Percentiles rank a stretch among this genome's conserved stretches.
Evolutionary conservation across 2,329 filamentous ascomycete genomes (phyloP).

Genomic region (Juglanconis sp.): DNA sequence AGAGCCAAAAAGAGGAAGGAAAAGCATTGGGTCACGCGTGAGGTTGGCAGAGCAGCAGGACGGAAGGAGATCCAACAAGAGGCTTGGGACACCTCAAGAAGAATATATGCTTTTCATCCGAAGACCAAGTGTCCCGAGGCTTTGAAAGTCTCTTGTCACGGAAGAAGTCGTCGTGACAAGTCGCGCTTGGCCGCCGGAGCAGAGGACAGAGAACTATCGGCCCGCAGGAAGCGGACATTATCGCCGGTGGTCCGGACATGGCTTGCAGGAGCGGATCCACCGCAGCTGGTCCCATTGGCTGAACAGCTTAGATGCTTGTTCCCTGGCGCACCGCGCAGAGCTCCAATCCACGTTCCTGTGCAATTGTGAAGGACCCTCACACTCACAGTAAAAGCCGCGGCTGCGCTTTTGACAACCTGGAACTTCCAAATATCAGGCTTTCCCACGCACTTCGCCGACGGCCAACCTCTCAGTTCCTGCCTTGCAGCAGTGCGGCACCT

Average conservation of each 20-base stretch:
- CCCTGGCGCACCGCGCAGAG: not conserved
- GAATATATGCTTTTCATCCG: no score
- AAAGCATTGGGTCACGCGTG: no score
- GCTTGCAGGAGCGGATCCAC: not conserved
- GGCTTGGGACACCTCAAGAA: no score
- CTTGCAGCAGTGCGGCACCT: not conserved
- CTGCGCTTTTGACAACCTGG: slow-evolving; percentile 1
- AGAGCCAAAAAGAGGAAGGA: no score
- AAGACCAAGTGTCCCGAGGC: no score
- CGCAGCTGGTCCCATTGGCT: not conserved
- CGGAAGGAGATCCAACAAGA: no score
- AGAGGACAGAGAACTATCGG: no score
- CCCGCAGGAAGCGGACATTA: not conserved
- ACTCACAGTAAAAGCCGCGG: slow-evolving; percentile 2
- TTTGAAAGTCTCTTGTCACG: no score
- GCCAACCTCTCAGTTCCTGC: not conserved
- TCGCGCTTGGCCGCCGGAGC: no score
- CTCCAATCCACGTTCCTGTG: not conserved
- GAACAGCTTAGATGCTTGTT: not conserved
- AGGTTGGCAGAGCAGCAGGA: no score
- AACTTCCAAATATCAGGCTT: not conserved
- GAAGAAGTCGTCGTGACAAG: no score
- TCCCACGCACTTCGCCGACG: not conserved
- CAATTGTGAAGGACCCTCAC: not conserved
- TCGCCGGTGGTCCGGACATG: not conserved